These are phyloP conservation scores for Phytophthora kernoviae DNA, from an alignment of 352 stramenopile species.

Conservation along the genomic window DNA sequence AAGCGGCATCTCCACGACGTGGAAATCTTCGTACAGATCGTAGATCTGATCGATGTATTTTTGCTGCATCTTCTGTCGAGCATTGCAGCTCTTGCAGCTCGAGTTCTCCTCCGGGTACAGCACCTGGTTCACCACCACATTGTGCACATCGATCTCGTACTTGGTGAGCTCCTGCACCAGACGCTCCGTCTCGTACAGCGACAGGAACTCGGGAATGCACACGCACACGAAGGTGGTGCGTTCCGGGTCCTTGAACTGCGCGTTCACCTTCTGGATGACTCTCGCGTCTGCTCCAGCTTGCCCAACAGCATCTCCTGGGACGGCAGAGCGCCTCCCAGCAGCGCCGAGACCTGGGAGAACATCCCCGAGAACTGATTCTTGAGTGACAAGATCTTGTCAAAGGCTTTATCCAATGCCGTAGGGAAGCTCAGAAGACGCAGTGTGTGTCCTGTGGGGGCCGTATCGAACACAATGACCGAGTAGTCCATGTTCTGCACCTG, in stretches of 20 bases:
- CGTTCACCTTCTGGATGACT: conserved; percentile 99
- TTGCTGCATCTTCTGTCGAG: conserved; percentile 99
- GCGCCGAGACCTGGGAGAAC: conserved; percentile 84
- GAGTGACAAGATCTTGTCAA: conserved; percentile 98
- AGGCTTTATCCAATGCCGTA: conserved; percentile 97
- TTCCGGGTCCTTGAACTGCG: conserved; percentile 98
- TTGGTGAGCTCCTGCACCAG: conserved; percentile 99
- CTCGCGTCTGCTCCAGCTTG: conserved; percentile 95
- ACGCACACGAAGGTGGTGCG: conserved; percentile 99
- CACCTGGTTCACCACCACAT: conserved; percentile 99
- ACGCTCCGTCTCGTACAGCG: conserved; percentile 99
- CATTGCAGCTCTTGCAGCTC: conserved; percentile 93
- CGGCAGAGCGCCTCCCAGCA: conserved; percentile 74
- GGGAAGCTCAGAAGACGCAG: conserved; percentile 97
- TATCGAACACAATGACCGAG: conserved; percentile 98
- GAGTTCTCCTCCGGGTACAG: conserved; percentile 89
- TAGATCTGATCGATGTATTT: conserved; percentile 99
- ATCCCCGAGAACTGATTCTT: conserved; percentile 92
- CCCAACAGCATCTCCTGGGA: conserved; percentile 95
- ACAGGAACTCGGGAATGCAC: conserved; percentile 99
- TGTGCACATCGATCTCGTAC: conserved; percentile 99
- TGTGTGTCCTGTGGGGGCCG: conserved; percentile 97
- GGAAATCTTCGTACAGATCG: conserved; percentile 99
- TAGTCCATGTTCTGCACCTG: conserved; percentile 98
- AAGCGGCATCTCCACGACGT: conserved; percentile 99